phyloP scores from a whole-genome alignment of 169 alveolate genomes.

The Cryptosporidium canis region DNA sequence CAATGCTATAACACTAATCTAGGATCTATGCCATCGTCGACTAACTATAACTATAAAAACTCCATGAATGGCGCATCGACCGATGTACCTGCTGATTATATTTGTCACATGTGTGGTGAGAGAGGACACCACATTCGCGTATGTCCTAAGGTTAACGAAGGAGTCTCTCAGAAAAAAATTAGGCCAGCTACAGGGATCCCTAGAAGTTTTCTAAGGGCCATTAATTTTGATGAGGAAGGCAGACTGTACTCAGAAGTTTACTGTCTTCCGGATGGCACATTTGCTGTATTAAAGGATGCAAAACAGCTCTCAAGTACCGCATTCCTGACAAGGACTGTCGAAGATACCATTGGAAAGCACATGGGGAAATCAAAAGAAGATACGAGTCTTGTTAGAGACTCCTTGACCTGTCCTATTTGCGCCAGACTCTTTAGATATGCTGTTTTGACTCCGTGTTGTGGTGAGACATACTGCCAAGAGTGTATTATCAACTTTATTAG shows the following conservation, averaged over 20 bases:
- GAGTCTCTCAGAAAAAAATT: constrained; percentile 81
- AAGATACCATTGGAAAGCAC: constrained; percentile 82
- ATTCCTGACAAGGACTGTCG: constrained; percentile 84
- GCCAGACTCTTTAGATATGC: constrained; percentile 82
- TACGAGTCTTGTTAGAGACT: constrained; percentile 57
- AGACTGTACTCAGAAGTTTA: constrained; percentile 78
- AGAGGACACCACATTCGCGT: constrained; percentile 86
- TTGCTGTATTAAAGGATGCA: constrained; percentile 85
- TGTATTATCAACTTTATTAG: constrained; percentile 66
- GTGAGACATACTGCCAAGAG: constrained; percentile 84
- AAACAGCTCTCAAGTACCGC: constrained; percentile 87
- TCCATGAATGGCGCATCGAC: neutral
- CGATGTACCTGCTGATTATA: constrained; percentile 76
- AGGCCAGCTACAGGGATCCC: constrained; percentile 89
- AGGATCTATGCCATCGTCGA: neutral
- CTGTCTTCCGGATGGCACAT: constrained; percentile 82
- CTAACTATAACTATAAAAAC: neutral
- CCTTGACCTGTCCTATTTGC: constrained; percentile 81
- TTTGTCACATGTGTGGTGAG: constrained; percentile 89
- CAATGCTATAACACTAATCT: neutral
- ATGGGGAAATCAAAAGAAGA: constrained; percentile 68
- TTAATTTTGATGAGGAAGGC: constrained; percentile 79
- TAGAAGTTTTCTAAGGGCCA: constrained; percentile 81
- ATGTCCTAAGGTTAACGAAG: constrained; percentile 81
- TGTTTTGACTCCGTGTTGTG: constrained; percentile 84